Evolutionary conservation across 805 yeast genomes (phyloP), one percentile per base, ranked within the genome.

Genomic region (Maudiozyma turicensis): DNA sequence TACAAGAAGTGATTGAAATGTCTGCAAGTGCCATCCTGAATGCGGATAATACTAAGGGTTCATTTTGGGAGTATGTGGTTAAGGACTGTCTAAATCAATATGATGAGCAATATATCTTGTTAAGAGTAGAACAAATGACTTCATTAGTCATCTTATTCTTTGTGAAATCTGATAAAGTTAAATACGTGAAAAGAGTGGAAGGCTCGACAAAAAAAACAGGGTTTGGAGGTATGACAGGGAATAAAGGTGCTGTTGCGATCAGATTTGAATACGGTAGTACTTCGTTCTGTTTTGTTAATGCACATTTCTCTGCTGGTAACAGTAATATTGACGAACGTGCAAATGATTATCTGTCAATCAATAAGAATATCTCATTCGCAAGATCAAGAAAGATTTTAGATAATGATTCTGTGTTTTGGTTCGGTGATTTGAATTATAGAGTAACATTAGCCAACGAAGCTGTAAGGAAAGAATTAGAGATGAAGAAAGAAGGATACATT

Each of bases 241-340:
- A 93, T 64, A 91, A 91, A 65, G 99, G 99, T 44, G 96, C 95
- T 3, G 93, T 90, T 52, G 96, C 95, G 0, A 87, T 93, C 8
- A 75, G 96, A 52, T 86, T 91, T 67, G 78, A 83, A 47, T 87
- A 77, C 65, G 93, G 95, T 0, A 76, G 81, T 41, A 84, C 96
- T 0, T 73, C 84, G 1, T 82, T 89, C 59, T 88, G 95, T 54
- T 80, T 89, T 60, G 76, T 93, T 29, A 91, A 93, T 48, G 86
- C 95, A 0, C 99, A 93, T 70, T 71, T 93, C 54, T 96, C 99
- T 0, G 96, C 99, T 0, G 99, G 99, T 1, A 75, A 79, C 26
- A 74, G 73, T 45, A 91, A 91, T 39, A 71, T 82, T 1, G 83
- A 82, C 15, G 99, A 93, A 62, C 75, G 99, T 51, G 84, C 82